Evolutionary conservation across 345 rosid genomes (phyloP).

Genomic region (Barbarea vulgaris): DNA sequence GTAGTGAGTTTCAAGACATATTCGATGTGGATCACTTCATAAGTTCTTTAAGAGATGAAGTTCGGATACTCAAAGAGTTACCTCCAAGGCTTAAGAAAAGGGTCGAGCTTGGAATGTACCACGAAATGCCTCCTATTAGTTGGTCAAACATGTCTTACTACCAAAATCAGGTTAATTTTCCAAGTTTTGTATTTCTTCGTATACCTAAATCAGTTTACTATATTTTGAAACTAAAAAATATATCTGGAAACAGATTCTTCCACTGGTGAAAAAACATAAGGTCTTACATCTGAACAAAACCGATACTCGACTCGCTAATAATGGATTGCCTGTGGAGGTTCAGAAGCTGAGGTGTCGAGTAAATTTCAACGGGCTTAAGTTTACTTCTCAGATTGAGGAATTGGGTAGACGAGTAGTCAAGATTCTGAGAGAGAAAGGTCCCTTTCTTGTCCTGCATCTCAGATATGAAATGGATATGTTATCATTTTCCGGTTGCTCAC

Average conservation of each 20-base stretch:
- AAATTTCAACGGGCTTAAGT: slow-evolving; percentile 77
- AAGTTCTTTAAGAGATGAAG: slow-evolving; percentile 84
- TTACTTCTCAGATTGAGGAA: slow-evolving; percentile 81
- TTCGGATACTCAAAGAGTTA: slow-evolving; percentile 77
- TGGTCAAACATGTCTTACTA: slow-evolving; percentile 96
- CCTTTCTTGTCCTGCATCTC: slow-evolving; percentile 88
- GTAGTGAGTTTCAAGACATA: slow-evolving; percentile 92
- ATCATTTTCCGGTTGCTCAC: slow-evolving; percentile 96
- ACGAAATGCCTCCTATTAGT: slow-evolving; percentile 81
- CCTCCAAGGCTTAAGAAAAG: slow-evolving; percentile 82
- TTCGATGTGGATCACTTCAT: slow-evolving; percentile 93
- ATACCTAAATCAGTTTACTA: not conserved
- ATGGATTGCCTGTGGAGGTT: slow-evolving; percentile 70
- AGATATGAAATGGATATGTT: slow-evolving; percentile 99
- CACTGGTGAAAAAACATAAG: slow-evolving; percentile 77
- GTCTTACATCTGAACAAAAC: slow-evolving; percentile 87
- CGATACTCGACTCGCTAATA: slow-evolving; percentile 91
- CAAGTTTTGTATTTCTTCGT: not conserved
- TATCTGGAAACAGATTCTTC: slow-evolving; percentile 72
- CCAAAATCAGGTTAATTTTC: slow-evolving; percentile 58
- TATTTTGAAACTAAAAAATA: slow-evolving; percentile 14
- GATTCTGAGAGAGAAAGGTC: slow-evolving; percentile 80
- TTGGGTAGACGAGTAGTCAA: slow-evolving; percentile 70
- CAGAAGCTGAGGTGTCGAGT: slow-evolving; percentile 93
- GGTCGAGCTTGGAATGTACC: slow-evolving; percentile 65